Evolutionary conservation across 805 yeast species (phyloP).

Genomic region (Metschnikowia chrysomelidarum): DNA sequence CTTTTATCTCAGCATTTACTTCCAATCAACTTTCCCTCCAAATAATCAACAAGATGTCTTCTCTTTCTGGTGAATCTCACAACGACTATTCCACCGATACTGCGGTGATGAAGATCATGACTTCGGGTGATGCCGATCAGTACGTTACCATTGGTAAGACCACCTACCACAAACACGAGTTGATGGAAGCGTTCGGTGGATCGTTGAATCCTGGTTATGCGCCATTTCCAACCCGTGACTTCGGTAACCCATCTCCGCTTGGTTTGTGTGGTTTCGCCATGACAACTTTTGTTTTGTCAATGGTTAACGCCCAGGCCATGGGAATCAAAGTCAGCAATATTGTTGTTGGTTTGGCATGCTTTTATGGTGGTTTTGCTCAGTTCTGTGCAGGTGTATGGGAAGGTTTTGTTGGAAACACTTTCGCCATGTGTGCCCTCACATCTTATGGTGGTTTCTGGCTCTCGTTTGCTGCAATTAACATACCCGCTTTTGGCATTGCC

Average conservation of each 20-base stretch:
- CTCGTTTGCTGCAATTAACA: slow-evolving; percentile 56
- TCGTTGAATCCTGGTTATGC: slow-evolving; percentile 32
- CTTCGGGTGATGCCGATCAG: slow-evolving; percentile 33
- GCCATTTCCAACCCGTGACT: slow-evolving; percentile 48
- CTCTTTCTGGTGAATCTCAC: slow-evolving; percentile 14
- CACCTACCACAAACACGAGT: slow-evolving; percentile 32
- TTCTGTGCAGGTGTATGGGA: slow-evolving; percentile 23
- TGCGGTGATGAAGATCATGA: slow-evolving; percentile 24
- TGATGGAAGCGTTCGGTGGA: slow-evolving; percentile 40
- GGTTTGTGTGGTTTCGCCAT: slow-evolving; percentile 22
- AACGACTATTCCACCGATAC: slow-evolving; percentile 11
- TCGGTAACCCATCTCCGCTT: slow-evolving; percentile 35
- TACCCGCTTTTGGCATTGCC: slow-evolving; percentile 58
- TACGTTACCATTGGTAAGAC: slow-evolving; percentile 30
- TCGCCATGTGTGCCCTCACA: slow-evolving; percentile 20
- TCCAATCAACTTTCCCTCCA: too few relatives aligned
- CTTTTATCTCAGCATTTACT: too few relatives aligned
- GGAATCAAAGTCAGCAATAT: slow-evolving; percentile 17
- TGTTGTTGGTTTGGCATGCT: slow-evolving; percentile 20
- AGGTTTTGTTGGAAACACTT: slow-evolving; percentile 20
- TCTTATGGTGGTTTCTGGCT: slow-evolving; percentile 66
- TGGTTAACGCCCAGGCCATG: slow-evolving; percentile 22
- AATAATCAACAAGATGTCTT: slow-evolving; percentile 15
- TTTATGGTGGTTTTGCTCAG: slow-evolving; percentile 22
- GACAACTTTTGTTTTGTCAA: slow-evolving; percentile 21